Percentiles rank a stretch among this genome's conserved stretches.
phyloP scores from a whole-genome alignment of 139 green algal genomes.

The Ettlia oleoabundans region DNA sequence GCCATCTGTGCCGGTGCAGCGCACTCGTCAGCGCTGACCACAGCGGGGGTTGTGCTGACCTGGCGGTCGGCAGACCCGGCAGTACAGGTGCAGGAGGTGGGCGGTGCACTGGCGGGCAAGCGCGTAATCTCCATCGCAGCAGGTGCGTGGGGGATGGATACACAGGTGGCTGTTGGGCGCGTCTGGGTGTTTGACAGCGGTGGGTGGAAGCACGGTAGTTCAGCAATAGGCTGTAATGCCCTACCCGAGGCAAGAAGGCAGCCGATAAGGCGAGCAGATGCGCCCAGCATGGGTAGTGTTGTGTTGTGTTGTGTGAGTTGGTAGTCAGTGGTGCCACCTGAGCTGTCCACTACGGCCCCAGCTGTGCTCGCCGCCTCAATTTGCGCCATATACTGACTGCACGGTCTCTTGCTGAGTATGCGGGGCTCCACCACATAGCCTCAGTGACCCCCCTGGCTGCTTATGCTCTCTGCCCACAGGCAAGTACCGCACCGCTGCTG shows the following conservation, averaged over 20 bases:
- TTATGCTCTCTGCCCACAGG: too few relatives aligned
- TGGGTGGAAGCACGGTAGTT: too few relatives aligned
- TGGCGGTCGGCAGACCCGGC: slow-evolving; percentile 73
- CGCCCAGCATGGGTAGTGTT: background rate
- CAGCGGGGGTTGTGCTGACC: slow-evolving; percentile 69
- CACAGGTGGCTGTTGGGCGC: background rate
- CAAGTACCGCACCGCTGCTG: slow-evolving; percentile 87
- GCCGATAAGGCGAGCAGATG: too few relatives aligned
- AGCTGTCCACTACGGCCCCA: background rate
- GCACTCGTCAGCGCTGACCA: slow-evolving; percentile 73
- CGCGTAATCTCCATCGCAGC: slow-evolving; percentile 63
- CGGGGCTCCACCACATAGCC: too few relatives aligned
- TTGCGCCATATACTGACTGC: too few relatives aligned
- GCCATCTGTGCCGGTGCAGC: slow-evolving; percentile 72
- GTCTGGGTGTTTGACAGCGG: too few relatives aligned
- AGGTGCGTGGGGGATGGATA: slow-evolving; percentile 81
- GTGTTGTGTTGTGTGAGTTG: background rate
- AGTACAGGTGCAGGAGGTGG: slow-evolving; percentile 70
- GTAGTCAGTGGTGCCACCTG: background rate
- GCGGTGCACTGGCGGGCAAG: slow-evolving; percentile 68
- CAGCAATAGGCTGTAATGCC: too few relatives aligned
- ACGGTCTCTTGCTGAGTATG: too few relatives aligned
- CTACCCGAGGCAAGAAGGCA: too few relatives aligned
- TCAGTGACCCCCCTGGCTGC: too few relatives aligned
- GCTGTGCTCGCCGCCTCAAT: background rate